phyloP scores from a whole-genome alignment of 2,329 filamentous ascomycete species.

The Tolypocladium tropicale region DNA sequence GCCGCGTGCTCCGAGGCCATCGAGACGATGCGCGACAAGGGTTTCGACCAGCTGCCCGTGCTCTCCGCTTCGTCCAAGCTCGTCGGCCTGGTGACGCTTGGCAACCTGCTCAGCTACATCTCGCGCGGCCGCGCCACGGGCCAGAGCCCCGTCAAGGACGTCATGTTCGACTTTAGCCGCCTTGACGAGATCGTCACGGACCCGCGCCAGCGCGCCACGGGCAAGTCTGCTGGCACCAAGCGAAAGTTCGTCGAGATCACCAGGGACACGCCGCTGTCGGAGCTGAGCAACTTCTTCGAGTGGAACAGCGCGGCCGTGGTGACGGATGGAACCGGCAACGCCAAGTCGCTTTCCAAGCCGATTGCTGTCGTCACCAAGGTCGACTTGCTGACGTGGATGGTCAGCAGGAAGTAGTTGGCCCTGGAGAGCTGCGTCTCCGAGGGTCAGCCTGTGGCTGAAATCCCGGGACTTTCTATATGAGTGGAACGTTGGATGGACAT shows the following conservation, averaged over 20 bases:
- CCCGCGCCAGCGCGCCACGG: constrained; percentile 50
- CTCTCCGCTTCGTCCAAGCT: constrained; percentile 61
- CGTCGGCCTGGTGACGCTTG: constrained; percentile 86
- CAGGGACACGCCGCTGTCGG: constrained; percentile 71
- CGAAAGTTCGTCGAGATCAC: constrained; percentile 91
- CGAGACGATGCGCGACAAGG: constrained; percentile 96
- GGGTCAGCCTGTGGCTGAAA: constrained; percentile 13
- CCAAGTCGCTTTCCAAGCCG: constrained; percentile 57
- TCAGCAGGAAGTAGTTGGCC: constrained; percentile 44
- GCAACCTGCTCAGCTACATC: constrained; percentile 87
- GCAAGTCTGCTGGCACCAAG: constrained; percentile 31
- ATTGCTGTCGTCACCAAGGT: constrained; percentile 94
- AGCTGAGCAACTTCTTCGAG: constrained; percentile 87
- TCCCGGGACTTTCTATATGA: constrained; percentile 11
- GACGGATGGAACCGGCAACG: constrained; percentile 58
- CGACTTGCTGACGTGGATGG: constrained; percentile 85
- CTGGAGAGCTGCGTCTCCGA: not conserved
- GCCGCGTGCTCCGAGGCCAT: constrained; percentile 77
- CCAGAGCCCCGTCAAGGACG: constrained; percentile 64
- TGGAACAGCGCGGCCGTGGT: constrained; percentile 97
- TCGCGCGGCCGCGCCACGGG: constrained; percentile 70
- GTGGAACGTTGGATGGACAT: not conserved
- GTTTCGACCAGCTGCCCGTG: constrained; percentile 95
- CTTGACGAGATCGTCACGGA: constrained; percentile 89
- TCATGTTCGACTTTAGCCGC: constrained; percentile 94